Base-by-base conservation (phyloP, 371 early-diverging fungal species). In the Circinella umbellata region DNA sequence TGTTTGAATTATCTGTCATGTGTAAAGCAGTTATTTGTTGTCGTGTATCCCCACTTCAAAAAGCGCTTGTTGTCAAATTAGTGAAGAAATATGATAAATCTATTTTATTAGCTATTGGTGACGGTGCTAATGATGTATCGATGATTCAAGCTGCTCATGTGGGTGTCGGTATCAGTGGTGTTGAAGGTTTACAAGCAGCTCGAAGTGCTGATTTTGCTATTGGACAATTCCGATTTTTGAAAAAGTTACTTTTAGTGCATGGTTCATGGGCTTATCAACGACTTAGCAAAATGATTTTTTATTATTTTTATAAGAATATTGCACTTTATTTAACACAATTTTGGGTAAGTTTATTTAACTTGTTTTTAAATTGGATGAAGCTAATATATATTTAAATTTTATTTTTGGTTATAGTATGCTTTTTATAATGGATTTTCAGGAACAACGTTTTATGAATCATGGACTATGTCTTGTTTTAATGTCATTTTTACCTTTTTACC, bases 71-170 rank as follows among this genome's bases (percentile, higher is more conserved):
- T n/a, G 96, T 96, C 37, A 92, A 93, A 73, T 80, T 94, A 42
- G 94, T 98, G 39, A 94, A 94, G 73, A 87, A 92, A 17, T 86
- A 90, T 55, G 84, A 81, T 54, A 91, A 85, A 66, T 89, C 94
- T 11, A 93, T 92, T 73, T 77, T 91, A 63, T 90, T 94, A 69
- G 98, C 92, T 53, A 96, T 97, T 64, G 99, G 99, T 53, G 99
- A 99, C 80, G 99, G 99, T 60, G 98, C 98, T 48, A 99, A 99
- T 76, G 99, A 99, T 79, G 98, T 99, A 6, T 90, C 93, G 35
- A 99, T 99, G 99, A 94, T 99, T 69, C 94, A 96, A 80, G 95
- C 95, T 27, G 97, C 99, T 7, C 96, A 98, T 76, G 96, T 99
- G 0, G 94, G 94, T 70, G 91, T 99, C 27, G 99, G 99, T 67